Evolutionary conservation across 768 basidiomycete species (phyloP).

Genomic region (Suillus cothurnatus): DNA sequence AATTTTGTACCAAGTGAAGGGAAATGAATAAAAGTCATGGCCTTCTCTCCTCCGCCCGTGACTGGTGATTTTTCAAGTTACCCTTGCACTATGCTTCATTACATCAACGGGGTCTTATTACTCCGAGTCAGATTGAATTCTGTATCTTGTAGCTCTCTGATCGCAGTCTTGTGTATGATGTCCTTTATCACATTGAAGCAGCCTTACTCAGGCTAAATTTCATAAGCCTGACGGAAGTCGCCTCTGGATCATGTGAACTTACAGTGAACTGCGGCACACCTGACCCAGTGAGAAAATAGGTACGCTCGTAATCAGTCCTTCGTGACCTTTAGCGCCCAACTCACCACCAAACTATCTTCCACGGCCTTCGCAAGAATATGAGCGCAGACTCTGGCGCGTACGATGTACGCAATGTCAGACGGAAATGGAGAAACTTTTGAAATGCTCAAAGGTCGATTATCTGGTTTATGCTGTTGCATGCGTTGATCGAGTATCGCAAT

Average conservation of each 20-base stretch:
- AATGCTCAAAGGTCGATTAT: constrained; percentile 13
- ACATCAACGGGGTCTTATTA: not conserved
- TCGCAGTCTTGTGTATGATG: not conserved
- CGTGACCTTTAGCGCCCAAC: not conserved
- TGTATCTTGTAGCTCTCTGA: not conserved
- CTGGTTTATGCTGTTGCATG: not conserved
- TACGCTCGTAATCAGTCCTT: not conserved
- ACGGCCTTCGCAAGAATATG: not conserved
- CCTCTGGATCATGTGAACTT: not conserved
- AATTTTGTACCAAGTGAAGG: not conserved
- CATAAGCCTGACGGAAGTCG: not conserved
- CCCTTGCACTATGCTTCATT: not conserved
- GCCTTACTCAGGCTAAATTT: not conserved
- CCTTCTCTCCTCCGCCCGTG: not conserved
- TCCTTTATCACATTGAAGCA: not conserved
- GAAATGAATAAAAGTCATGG: not conserved
- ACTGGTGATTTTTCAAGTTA: not conserved
- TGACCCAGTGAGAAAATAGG: not conserved
- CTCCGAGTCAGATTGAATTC: not conserved
- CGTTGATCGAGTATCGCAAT: not conserved
- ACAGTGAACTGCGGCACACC: not conserved
- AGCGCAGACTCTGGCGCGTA: not conserved
- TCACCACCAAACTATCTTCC: not conserved
- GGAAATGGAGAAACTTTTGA: constrained; percentile 11
- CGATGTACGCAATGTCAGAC: constrained; percentile 17